These are phyloP conservation scores for Mycocentrospora acerina DNA, from an alignment of 2,329 filamentous ascomycete genomes.

Conservation along the genomic window DNA sequence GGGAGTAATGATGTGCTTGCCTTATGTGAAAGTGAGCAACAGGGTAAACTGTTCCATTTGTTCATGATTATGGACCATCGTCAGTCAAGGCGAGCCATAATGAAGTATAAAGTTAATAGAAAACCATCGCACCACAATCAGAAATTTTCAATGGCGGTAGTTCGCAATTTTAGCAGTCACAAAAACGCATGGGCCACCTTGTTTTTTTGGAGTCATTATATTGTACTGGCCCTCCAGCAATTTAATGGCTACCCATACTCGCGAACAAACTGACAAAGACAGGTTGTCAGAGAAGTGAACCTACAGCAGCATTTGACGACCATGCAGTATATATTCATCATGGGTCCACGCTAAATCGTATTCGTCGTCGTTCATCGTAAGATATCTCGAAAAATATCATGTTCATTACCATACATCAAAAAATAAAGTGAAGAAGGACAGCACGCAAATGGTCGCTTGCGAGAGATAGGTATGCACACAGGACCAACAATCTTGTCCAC, in stretches of 20 bases:
- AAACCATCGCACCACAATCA: no score
- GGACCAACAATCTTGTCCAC: conserved; percentile 13
- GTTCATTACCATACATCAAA: conserved; percentile 1
- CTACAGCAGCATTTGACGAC: conserved; percentile 12
- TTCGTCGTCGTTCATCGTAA: conserved; percentile 20
- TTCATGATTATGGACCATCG: no score
- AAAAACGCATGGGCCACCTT: no score
- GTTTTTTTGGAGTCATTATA: no score
- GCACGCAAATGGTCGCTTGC: no score
- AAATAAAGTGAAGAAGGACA: background rate
- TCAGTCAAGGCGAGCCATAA: no score
- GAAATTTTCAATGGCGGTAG: no score
- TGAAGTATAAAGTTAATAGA: conserved; percentile 9
- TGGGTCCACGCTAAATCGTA: conserved; percentile 1
- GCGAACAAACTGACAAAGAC: conserved; percentile 16
- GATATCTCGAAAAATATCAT: conserved; percentile 11
- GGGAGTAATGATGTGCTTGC: conserved; percentile 15
- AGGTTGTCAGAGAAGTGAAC: conserved; percentile 13
- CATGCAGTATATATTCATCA: background rate
- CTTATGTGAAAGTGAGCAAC: no score
- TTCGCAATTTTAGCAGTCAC: no score
- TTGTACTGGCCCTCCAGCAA: conserved; percentile 21
- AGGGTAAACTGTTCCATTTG: no score
- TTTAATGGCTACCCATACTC: conserved; percentile 18
- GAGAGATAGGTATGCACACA: conserved; percentile 6